These are phyloP conservation scores for Entophlyctis helioformis DNA, from an alignment of 192 early-diverging fungal species.

Conservation along the genomic window DNA sequence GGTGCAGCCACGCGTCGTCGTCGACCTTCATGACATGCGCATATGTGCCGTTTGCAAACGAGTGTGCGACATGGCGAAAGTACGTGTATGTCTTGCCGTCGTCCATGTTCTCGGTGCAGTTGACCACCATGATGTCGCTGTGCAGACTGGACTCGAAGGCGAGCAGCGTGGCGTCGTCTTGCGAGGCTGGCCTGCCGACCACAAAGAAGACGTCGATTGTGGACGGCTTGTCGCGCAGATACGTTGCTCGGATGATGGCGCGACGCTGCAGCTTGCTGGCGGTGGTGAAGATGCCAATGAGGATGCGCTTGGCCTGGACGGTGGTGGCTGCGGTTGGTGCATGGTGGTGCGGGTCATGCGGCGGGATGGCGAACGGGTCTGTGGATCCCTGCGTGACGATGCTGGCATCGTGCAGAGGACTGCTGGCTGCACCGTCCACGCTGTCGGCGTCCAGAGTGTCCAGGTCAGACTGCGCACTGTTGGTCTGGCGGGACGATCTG, in stretches of 20 bases:
- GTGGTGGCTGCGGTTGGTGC: too few species aligned
- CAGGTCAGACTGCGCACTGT: too few species aligned
- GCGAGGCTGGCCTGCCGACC: slow-evolving; percentile 1
- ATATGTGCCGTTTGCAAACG: slow-evolving; percentile 1
- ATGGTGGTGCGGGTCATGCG: too few species aligned
- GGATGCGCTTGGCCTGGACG: too few species aligned
- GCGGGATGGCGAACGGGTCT: too few species aligned
- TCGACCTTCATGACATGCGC: slow-evolving; percentile 19
- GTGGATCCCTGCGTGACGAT: too few species aligned
- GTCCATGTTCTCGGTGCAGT: slow-evolving; percentile 21
- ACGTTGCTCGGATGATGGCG: slow-evolving; percentile 13
- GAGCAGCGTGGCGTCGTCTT: neutral
- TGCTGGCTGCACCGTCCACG: too few species aligned
- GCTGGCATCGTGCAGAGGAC: too few species aligned
- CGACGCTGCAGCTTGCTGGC: slow-evolving; percentile 14
- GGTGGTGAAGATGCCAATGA: slow-evolving; percentile 12
- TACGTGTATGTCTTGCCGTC: slow-evolving; percentile 14
- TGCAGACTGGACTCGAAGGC: slow-evolving; percentile 3
- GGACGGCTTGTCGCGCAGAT: slow-evolving; percentile 14
- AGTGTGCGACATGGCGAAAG: slow-evolving; percentile 5
- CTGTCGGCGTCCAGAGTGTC: too few species aligned
- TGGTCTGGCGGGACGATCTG: too few species aligned
- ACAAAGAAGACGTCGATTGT: slow-evolving; percentile 13
- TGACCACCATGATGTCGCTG: slow-evolving; percentile 10
- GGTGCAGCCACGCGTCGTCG: slow-evolving; percentile 17